These are phyloP conservation scores for Punica granatum DNA, from an alignment of 345 rosid genomes.

Conservation along the genomic window DNA sequence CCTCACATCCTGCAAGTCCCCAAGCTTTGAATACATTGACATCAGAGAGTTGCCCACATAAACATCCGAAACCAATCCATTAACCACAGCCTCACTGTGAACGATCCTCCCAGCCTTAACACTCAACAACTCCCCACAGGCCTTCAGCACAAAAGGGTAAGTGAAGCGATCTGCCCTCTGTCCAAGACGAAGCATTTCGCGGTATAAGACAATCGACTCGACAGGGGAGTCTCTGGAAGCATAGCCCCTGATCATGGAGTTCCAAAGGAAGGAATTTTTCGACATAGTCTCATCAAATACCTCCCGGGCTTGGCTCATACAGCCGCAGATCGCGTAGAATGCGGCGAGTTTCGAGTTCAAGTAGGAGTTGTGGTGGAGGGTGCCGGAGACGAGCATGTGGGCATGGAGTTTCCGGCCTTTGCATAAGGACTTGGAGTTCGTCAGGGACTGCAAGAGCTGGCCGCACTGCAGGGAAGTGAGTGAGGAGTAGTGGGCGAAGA, in stretches of 20 bases:
- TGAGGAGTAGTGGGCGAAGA: background rate
- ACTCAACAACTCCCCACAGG: constrained; percentile 15
- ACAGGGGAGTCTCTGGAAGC: constrained; percentile 11
- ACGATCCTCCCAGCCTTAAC: constrained; percentile 16
- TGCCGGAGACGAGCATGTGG: constrained; percentile 11
- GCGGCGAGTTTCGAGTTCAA: constrained; percentile 17
- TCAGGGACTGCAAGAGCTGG: constrained; percentile 11
- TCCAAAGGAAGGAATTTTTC: constrained; percentile 25
- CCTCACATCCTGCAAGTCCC: constrained; percentile 5
- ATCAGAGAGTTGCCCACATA: constrained; percentile 17
- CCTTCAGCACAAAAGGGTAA: constrained; percentile 23
- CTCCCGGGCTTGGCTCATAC: constrained; percentile 8
- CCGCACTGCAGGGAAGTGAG: constrained; percentile 9
- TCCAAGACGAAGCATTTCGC: constrained; percentile 15
- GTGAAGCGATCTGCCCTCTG: constrained; percentile 15
- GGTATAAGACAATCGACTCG: constrained; percentile 15
- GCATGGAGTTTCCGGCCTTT: constrained; percentile 19
- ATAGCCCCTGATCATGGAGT: constrained; percentile 22
- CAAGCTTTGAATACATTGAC: constrained; percentile 13
- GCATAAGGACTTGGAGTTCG: constrained; percentile 13
- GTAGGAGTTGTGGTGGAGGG: constrained; percentile 10
- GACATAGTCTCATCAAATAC: constrained; percentile 14
- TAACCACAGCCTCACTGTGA: constrained; percentile 14
- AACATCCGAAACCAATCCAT: constrained; percentile 14
- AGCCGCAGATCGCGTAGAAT: constrained; percentile 21